Evolutionary conservation across 345 rosid species (phyloP).

Genomic region (Eucalyptus marginata): DNA sequence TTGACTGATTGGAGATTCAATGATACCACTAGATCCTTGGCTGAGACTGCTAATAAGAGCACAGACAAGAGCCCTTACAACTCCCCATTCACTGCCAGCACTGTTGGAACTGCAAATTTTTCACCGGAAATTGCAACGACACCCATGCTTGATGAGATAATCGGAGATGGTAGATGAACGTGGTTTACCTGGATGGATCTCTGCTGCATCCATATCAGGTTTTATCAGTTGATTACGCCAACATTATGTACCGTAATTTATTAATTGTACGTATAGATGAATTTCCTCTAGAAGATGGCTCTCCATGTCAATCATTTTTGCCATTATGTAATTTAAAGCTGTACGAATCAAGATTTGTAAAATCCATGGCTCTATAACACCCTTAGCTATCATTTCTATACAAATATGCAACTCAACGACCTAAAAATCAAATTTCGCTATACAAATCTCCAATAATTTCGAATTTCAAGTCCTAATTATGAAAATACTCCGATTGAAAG

Average conservation of each 20-base stretch:
- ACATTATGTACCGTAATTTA: background rate
- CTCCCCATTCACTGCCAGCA: background rate
- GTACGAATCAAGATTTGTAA: background rate
- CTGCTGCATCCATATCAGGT: background rate
- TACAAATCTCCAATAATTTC: too few relatives aligned
- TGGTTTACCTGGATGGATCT: background rate
- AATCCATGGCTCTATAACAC: too few relatives aligned
- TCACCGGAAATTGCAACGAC: background rate
- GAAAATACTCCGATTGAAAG: too few relatives aligned
- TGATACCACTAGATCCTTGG: conserved; percentile 16
- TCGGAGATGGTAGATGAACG: conserved; percentile 1
- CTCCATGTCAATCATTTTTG: background rate
- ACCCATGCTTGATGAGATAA: background rate
- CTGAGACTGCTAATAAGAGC: background rate
- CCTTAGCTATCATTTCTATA: too few relatives aligned
- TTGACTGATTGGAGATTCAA: conserved; percentile 46
- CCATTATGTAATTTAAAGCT: background rate
- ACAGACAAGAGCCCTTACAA: background rate
- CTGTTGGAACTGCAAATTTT: background rate
- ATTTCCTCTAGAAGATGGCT: background rate
- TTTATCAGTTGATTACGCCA: background rate
- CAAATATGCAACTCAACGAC: too few relatives aligned
- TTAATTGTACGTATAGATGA: background rate
- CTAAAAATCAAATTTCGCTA: too few relatives aligned
- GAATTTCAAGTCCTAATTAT: too few relatives aligned